Evolutionary conservation across 2,329 filamentous ascomycete species (phyloP).

Genomic region (Colletotrichum chrysophilum): DNA sequence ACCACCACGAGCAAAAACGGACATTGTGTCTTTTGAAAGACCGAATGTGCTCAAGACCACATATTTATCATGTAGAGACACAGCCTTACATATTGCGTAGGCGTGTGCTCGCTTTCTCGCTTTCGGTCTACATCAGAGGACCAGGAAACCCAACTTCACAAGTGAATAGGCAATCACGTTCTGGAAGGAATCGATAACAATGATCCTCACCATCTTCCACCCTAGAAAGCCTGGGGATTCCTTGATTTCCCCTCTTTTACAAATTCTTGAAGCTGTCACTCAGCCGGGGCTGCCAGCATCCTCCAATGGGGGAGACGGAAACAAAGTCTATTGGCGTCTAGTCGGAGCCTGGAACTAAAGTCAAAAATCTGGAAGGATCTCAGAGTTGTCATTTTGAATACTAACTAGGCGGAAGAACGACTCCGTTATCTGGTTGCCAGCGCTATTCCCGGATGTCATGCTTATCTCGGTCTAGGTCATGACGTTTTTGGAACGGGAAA

Average conservation of each 20-base stretch:
- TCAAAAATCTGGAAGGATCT: neutral
- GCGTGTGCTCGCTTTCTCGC: no score
- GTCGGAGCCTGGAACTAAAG: neutral
- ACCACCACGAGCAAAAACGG: no score
- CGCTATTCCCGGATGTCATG: neutral
- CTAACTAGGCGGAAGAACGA: neutral
- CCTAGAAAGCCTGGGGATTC: neutral
- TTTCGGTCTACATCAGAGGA: neutral
- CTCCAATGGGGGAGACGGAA: neutral
- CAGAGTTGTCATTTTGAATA: accelerated
- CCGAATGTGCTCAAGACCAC: neutral
- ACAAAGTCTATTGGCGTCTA: neutral
- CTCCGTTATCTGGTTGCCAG: neutral
- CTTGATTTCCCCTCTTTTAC: neutral
- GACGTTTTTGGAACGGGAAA: accelerated
- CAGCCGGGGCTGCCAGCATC: neutral
- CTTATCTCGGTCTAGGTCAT: neutral
- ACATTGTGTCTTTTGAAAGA: neutral
- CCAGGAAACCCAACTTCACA: neutral
- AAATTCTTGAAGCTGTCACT: neutral
- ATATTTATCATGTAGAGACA: accelerated
- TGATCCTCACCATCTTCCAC: accelerated
- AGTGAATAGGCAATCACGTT: neutral
- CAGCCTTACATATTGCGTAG: accelerated
- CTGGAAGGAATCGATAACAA: neutral